phyloP scores from a whole-genome alignment of 306 rosid species.

The Glycine soja region DNA sequence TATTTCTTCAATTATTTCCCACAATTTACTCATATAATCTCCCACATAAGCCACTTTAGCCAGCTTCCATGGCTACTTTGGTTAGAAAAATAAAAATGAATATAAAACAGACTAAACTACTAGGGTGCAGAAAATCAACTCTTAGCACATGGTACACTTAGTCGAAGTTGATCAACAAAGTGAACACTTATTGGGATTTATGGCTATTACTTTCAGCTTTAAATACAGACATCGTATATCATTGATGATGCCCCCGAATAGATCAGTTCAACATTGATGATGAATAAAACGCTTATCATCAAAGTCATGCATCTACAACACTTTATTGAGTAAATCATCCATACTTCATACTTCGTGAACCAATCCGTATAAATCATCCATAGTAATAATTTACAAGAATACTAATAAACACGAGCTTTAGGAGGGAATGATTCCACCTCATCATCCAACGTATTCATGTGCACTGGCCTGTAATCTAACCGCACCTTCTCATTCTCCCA shows the following conservation, averaged over 20 bases:
- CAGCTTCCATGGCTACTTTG: no score
- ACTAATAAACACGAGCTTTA: constrained; percentile 80
- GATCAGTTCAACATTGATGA: constrained; percentile 43
- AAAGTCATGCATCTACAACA: constrained; percentile 45
- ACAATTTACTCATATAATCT: no score
- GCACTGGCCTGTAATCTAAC: constrained; percentile 80
- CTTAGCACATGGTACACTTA: no score
- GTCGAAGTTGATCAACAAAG: not conserved
- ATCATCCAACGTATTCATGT: constrained; percentile 77
- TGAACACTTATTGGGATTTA: not conserved
- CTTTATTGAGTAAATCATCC: constrained; percentile 44
- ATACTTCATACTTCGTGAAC: constrained; percentile 6
- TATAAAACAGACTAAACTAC: no score
- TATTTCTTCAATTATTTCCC: no score
- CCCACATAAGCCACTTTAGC: no score
- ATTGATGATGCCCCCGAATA: constrained; percentile 39
- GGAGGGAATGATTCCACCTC: constrained; percentile 83
- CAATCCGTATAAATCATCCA: constrained; percentile 10
- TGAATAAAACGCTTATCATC: constrained; percentile 48
- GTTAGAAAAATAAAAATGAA: no score
- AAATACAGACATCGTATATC: constrained; percentile 41
- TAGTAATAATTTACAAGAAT: not conserved
- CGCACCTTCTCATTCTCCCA: constrained; percentile 78
- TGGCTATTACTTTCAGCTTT: constrained; percentile 34
- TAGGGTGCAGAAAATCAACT: no score